phyloP scores from a whole-genome alignment of 1,139 yeast species.

The Yamadazyma sp. region DNA sequence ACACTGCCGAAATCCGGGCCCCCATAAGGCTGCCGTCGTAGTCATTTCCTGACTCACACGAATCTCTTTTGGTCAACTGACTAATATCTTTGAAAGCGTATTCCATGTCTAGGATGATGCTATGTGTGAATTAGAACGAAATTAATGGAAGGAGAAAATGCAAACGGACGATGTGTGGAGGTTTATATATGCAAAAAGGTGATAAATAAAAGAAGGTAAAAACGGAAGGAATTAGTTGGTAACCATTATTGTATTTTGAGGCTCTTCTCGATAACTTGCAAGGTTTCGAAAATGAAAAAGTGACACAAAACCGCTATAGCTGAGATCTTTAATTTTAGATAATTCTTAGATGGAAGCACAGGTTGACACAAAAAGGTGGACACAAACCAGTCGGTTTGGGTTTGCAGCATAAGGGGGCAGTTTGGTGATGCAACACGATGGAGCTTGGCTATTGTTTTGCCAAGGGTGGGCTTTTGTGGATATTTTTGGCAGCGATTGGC shows the following conservation, averaged over 20 bases:
- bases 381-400: too few relatives aligned
- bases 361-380: too few relatives aligned
- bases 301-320: neutral
- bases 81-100: neutral
- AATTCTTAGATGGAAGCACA: too few relatives aligned
- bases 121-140: neutral
- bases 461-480: too few relatives aligned
- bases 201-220: neutral
- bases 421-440: too few relatives aligned
- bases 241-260: slow-evolving; percentile 1
- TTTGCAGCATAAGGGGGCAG: too few relatives aligned
- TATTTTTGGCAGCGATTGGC: too few relatives aligned
- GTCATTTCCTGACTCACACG: slow-evolving; percentile 38
- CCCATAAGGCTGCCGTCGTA: slow-evolving; percentile 46
- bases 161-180: too few relatives aligned
- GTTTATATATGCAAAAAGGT: neutral
- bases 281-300: neutral
- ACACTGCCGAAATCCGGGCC: slow-evolving; percentile 71
- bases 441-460: too few relatives aligned
- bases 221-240: neutral
- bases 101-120: neutral
- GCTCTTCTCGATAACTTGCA: slow-evolving; percentile 1
- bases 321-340: too few relatives aligned
- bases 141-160: neutral
- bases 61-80: slow-evolving; percentile 23